These are phyloP conservation scores for Chlorophyllum brunneum DNA, from an alignment of 768 basidiomycete species.

Conservation along the genomic window DNA sequence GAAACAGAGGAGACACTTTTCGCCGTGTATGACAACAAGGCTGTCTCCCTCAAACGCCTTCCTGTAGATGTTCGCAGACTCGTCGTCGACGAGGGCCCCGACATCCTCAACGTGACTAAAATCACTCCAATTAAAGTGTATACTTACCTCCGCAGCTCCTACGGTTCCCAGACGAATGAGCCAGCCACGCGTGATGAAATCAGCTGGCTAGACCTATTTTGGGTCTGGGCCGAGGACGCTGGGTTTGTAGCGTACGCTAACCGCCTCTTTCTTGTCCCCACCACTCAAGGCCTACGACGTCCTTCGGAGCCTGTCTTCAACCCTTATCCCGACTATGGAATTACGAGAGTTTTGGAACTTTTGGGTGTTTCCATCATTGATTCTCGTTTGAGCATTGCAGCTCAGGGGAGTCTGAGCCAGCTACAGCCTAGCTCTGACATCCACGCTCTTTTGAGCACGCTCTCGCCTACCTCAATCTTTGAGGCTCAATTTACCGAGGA, in stretches of 20 bases:
- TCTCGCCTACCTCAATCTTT: conserved; percentile 12
- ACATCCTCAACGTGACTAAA: conserved; percentile 26
- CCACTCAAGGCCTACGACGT: conserved; percentile 23
- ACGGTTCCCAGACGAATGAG: background rate
- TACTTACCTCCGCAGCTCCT: conserved; percentile 22
- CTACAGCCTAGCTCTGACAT: conserved; percentile 13
- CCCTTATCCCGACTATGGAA: background rate
- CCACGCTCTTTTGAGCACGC: conserved; percentile 25
- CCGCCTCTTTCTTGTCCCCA: conserved; percentile 28
- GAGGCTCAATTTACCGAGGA: background rate
- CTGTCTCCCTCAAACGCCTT: conserved; percentile 1
- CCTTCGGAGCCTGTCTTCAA: conserved; percentile 27
- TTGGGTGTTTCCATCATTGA: conserved; percentile 34
- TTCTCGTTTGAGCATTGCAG: conserved; percentile 18
- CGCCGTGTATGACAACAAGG: background rate
- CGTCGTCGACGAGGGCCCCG: conserved; percentile 17
- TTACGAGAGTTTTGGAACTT: conserved; percentile 19
- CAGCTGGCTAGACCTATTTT: conserved; percentile 37
- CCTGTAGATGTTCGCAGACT: background rate
- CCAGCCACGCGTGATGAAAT: conserved; percentile 16
- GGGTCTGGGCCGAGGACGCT: conserved; percentile 31
- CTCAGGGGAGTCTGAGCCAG: conserved; percentile 7
- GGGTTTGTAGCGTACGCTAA: background rate
- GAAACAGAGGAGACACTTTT: conserved; percentile 1
- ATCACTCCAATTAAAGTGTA: conserved; percentile 25